Base-by-base conservation (phyloP, 768 basidiomycete genomes). In the Collybia sordida region DNA sequence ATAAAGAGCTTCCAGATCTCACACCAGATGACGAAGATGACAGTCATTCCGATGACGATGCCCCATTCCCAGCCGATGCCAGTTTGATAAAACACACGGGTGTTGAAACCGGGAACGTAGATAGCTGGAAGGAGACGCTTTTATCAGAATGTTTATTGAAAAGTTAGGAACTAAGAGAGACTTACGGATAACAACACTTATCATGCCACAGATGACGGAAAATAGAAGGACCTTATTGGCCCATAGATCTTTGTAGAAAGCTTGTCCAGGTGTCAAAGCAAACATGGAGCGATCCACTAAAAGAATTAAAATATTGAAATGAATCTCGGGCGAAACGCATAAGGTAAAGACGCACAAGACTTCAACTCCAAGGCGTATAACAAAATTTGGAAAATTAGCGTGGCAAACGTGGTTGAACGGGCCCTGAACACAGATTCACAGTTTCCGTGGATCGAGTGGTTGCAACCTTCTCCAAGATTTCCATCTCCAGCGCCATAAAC, bases 11-110 rank as follows among this genome's bases (percentile, higher is more conserved):
- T 73, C 72, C 72, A 72, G 4, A 72, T n/a, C 49, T 73, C 72
- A 49, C 65, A 66, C 65, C 66, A 70, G 1, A 61, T 50, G 12
- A 73, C 54, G 48, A 72, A 73, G 1, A 65, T 53, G 14, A 69
- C 27, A 6, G 71, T 66, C 70, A 71, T 66, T 28, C 66, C 71
- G 27, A 67, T 49, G 6, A 70, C 68, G 19, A 73, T 49, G 6
- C 67, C 70, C 71, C 72, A 73, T 50, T 73, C 72, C 71, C 71
- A 72, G 4, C 59, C 48, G 15, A 73, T 72, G 12, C 66, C 63
- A 9, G 51, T 60, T 49, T 72, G 72, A 46, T 72, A 71, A 51
- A 73, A 72, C 11, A 73, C 66, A 3, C 57, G 53, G 38, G 60
- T 69, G 47, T 69, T 73, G 45, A 72, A 62, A 1, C 63, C 62